Percentiles rank a stretch among this genome's conserved stretches.
These are phyloP conservation scores for Brassica carinata DNA, from an alignment of 345 rosid genomes.

Conservation along the genomic window DNA sequence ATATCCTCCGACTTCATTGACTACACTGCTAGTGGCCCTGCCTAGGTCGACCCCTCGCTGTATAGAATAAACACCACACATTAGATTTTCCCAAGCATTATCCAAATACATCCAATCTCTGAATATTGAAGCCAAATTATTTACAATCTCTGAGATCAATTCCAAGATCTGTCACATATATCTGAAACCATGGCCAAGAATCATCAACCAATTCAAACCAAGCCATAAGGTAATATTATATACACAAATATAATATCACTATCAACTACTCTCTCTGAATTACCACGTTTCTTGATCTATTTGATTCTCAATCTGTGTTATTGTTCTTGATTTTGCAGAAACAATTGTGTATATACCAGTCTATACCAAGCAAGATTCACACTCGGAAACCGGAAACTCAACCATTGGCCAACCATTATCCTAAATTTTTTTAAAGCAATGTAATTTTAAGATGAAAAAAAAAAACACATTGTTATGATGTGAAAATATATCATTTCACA, in stretches of 20 bases:
- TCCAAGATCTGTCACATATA: background rate
- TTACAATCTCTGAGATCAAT: background rate
- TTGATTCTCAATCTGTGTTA: background rate
- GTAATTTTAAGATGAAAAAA: too few relatives aligned
- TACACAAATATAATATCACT: background rate
- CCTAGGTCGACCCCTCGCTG: background rate
- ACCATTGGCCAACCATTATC: conserved; percentile 39
- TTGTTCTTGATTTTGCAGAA: background rate
- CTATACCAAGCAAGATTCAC: background rate
- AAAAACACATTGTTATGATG: too few relatives aligned
- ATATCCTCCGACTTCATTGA: background rate
- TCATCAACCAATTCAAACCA: conserved; percentile 3
- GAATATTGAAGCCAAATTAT: background rate
- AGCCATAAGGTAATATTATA: conserved; percentile 4
- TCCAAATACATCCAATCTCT: background rate
- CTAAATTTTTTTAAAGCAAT: background rate
- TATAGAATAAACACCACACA: conserved; percentile 2
- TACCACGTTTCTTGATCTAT: background rate
- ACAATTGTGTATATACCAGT: background rate
- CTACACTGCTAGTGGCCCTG: background rate
- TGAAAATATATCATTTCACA: too few relatives aligned
- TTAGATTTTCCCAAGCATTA: background rate
- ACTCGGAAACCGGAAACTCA: conserved; percentile 30
- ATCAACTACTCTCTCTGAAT: background rate
- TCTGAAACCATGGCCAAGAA: conserved; percentile 17